A percentile compares a stretch with the other conserved stretches of the same genome.
Evolutionary conservation across 257 asterid species (phyloP).

Genomic region (Salvia rosmarinus): DNA sequence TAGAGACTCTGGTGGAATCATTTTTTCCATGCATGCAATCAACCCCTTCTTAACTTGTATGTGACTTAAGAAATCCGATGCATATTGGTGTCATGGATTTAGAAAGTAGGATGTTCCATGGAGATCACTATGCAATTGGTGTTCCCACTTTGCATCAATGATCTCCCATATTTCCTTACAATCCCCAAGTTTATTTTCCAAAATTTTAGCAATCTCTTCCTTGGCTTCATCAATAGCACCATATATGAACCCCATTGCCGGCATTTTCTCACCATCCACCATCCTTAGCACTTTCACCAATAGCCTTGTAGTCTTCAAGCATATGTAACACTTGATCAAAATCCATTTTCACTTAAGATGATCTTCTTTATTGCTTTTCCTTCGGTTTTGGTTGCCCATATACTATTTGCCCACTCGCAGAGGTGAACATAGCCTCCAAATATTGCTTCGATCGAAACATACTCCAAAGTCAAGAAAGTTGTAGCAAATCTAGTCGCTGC

Average conservation of each 20-base stretch:
- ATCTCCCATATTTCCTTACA: neutral
- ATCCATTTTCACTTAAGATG: too few species aligned
- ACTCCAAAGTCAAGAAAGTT: neutral
- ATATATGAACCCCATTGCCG: neutral
- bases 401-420: neutral
- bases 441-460: neutral
- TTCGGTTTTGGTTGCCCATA: neutral
- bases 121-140: neutral
- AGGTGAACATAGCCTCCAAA: neutral
- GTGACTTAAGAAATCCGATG: neutral
- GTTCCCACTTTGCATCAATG: too few species aligned
- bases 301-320: too few species aligned
- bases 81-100: neutral
- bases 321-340: too few species aligned
- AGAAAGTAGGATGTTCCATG: neutral
- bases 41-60: neutral
- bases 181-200: neutral
- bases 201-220: neutral
- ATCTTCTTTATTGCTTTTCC: neutral
- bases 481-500: neutral
- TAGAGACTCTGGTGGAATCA: neutral
- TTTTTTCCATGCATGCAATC: neutral
- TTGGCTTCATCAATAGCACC: neutral
- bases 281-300: too few species aligned
- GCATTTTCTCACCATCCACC: neutral